Base-by-base conservation (phyloP, 257 asterid genomes). In the Craterostigma plantagineum region DNA sequence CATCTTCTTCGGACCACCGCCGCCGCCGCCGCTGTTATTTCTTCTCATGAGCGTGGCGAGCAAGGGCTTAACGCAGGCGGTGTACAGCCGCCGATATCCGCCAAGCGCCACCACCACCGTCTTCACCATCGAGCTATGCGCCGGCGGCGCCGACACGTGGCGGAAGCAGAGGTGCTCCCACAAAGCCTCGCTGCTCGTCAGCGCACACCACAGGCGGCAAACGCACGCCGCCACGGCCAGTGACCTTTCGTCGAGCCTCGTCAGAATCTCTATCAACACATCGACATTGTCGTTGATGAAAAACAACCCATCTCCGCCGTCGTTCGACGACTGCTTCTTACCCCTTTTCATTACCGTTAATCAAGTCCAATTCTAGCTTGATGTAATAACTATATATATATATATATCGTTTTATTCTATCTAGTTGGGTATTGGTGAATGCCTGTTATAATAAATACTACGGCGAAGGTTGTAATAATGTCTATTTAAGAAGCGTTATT, bases 111-210 rank as follows among this genome's bases (percentile, higher is more conserved):
- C 45, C 27, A 78, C 92, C 52, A 74, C 79, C 45, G 72, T 51
- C 62, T 71, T 60, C 14, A 73, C 71, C 1, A 73, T 72, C 10
- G 55, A 65, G 7, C 62, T 59, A 9, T 60, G 67, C 1, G 70
- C 76, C 10, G 66, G 62, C 12, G 64, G 67, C 1, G 70, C 76
- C 0, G 78, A 66, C 3, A 58, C 63, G 52, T 57, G 84, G 54
- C 77, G 74, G 60, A 76, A 78, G 62, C 92, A 77, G 13, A 78
- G 63, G 30, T 74, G 69, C 58, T 71, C 79, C 92, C 86, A 74
- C 2, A 78, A 55, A 0, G 81, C 62, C 46, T 78, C 92, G 66
- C 69, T 69, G 38, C 72, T 62, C 7, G 81, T 23, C 18, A 78
- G 45, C 3, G 51, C 42, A 51, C 81, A 66, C 92, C 86, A 77